Percentiles rank a stretch among this genome's conserved stretches.
These are phyloP conservation scores for Hyaloscypha variabilis DNA, from an alignment of 495 filamentous ascomycete genomes.

Conservation along the genomic window DNA sequence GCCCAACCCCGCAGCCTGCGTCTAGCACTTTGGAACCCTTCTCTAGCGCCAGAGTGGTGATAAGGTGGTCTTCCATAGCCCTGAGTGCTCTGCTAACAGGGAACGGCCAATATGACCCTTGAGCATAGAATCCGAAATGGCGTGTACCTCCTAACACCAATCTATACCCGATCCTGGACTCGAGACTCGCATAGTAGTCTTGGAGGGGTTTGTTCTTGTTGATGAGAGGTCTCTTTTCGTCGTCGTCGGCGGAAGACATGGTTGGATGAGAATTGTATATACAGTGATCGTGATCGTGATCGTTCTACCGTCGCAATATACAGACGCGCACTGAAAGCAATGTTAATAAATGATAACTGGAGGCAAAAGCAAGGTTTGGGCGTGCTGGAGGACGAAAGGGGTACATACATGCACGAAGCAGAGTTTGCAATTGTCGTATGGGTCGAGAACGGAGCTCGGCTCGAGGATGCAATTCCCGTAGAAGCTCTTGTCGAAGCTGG, in stretches of 20 bases:
- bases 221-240: constrained; percentile 32
- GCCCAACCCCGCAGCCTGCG: constrained; percentile 53
- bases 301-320: too few relatives aligned
- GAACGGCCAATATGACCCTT: constrained; percentile 52
- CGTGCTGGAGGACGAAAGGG: too few relatives aligned
- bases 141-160: constrained; percentile 51
- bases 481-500: too few relatives aligned
- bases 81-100: constrained; percentile 43
- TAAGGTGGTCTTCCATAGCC: constrained; percentile 52
- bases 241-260: constrained; percentile 8
- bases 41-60: constrained; percentile 38
- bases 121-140: constrained; percentile 54
- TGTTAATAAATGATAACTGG: too few relatives aligned
- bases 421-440: too few relatives aligned
- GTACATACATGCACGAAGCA: too few relatives aligned
- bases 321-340: too few relatives aligned
- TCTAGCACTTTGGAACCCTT: constrained; percentile 48
- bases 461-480: too few relatives aligned
- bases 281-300: too few relatives aligned
- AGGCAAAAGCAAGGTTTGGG: too few relatives aligned
- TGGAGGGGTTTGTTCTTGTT: constrained; percentile 42
- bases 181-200: constrained; percentile 46
- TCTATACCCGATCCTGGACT: constrained; percentile 53
- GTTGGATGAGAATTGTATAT: background rate
- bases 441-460: too few relatives aligned